A percentile compares a stretch with the other conserved stretches of the same genome.
These are phyloP conservation scores for Fusarium citri DNA, from an alignment of 2,329 filamentous ascomycete genomes.

Conservation along the genomic window DNA sequence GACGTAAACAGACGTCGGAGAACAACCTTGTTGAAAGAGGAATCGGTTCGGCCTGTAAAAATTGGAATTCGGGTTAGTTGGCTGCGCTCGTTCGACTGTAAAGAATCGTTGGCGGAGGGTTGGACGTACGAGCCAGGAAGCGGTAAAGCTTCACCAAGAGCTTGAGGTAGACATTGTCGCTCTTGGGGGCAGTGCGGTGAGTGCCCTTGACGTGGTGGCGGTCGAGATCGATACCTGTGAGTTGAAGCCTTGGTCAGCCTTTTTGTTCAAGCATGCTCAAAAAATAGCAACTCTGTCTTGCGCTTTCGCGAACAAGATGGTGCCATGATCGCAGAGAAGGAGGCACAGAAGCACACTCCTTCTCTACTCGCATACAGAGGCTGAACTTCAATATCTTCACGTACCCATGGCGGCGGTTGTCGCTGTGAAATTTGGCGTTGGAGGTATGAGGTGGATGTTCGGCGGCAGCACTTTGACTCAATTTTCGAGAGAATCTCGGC, in stretches of 20 bases:
- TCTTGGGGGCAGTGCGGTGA: constrained; percentile 96
- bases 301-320: constrained; percentile 46
- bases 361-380: constrained; percentile 65
- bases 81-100: constrained; percentile 2
- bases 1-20: constrained; percentile 98
- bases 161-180: constrained; percentile 97
- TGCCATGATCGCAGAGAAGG: constrained; percentile 47
- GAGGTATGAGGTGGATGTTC: constrained; percentile 16
- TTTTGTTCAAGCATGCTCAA: constrained; percentile 73
- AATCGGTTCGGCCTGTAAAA: constrained; percentile 87
- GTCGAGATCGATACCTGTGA: constrained; percentile 77
- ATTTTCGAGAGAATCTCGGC: no score
- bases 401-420: constrained; percentile 71
- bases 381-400: constrained; percentile 58
- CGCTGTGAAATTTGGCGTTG: constrained; percentile 56
- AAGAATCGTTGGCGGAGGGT: neutral
- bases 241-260: constrained; percentile 69
- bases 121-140: constrained; percentile 90
- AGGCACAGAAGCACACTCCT: constrained; percentile 21
- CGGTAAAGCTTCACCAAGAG: constrained; percentile 98
- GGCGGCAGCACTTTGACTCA: no score
- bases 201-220: constrained; percentile 75
- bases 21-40: constrained; percentile 98
- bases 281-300: constrained; percentile 48
- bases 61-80: constrained; percentile 17